Evolutionary conservation across 2,329 filamentous ascomycete genomes (phyloP), one percentile per base, ranked within the genome.

Genomic region (Alternaria longipes): DNA sequence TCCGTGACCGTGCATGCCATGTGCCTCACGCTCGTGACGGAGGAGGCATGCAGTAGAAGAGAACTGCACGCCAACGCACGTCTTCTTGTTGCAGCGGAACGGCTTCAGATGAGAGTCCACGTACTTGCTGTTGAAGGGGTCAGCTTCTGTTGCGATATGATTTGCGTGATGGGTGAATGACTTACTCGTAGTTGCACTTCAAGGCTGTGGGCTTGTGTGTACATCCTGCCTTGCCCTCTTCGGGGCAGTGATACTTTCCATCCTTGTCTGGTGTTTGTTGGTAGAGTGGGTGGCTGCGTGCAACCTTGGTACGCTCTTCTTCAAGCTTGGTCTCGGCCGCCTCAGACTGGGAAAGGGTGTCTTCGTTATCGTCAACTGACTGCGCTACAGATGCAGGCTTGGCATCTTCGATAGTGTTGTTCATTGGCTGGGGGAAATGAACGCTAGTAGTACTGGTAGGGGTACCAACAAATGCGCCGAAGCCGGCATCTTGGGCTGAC

Each of bases 151-250:
- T 30, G 4, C 3, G 51, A 42, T 57, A 38, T 22, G 28, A 14
- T 12, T 12, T 11, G 9, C 11, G 38, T 28, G 26, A 38, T 6
- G 54, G 44, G 20, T 42, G 40, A 20, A 40, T 34, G 18, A 62
- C 92, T 87, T 90, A 97, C 94, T 97, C 94, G 78, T 97, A 98
- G 82, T 97, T 97, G 89, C 94, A 97, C 87, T 97, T 97, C 72
- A 98, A 91, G 84, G 96, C 95, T 76, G 96, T 95, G 41, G 94
- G 89, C 82, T 92, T 91, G 88, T 97, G 94, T 80, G 87, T 91
- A 87, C 94, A 98, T 74, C 89, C 85, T 52, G 86, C 82, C 59
- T 84, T 82, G 71, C 88, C 90, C 78, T 91, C 89, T 85, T 91
- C 95, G 6, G 94, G 94, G 85, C 94, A 98, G 82, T 97, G 93